Conservation (phyloP, 345 rosid species). For the Citrus australasica region DNA sequence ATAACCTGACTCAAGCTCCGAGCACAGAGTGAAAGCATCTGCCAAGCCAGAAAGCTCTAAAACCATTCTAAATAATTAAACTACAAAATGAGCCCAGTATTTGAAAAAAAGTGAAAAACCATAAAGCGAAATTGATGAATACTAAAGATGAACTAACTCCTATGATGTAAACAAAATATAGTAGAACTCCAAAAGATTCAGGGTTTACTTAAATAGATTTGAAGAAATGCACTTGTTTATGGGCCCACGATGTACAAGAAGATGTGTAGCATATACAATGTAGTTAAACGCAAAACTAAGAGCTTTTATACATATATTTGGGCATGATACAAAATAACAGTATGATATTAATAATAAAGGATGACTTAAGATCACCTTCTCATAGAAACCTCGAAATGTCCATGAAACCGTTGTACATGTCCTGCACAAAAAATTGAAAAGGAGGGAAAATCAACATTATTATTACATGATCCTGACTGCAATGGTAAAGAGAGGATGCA, state of each 20-base stretch:
- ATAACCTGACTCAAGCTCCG: not conserved
- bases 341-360: not conserved
- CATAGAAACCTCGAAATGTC: constrained; percentile 76
- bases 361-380: constrained; percentile 47
- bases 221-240: not conserved
- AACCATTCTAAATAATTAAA: not conserved
- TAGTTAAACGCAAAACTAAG: not conserved
- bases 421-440: constrained; percentile 33
- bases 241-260: not conserved
- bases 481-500: not conserved
- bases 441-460: not conserved
- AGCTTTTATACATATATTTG: not conserved
- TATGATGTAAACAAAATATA: not conserved
- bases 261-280: not conserved
- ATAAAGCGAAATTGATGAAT: too few species aligned
- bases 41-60: not conserved
- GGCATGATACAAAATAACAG: not conserved
- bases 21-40: not conserved
- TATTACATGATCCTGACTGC: not conserved
- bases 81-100: not conserved
- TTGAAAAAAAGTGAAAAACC: not conserved
- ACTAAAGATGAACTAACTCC: not conserved
- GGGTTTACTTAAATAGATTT: not conserved
- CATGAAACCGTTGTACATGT: constrained; percentile 79
- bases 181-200: not conserved